phyloP scores from a whole-genome alignment of 2,329 filamentous ascomycete species.

The Colletotrichum navitas region DNA sequence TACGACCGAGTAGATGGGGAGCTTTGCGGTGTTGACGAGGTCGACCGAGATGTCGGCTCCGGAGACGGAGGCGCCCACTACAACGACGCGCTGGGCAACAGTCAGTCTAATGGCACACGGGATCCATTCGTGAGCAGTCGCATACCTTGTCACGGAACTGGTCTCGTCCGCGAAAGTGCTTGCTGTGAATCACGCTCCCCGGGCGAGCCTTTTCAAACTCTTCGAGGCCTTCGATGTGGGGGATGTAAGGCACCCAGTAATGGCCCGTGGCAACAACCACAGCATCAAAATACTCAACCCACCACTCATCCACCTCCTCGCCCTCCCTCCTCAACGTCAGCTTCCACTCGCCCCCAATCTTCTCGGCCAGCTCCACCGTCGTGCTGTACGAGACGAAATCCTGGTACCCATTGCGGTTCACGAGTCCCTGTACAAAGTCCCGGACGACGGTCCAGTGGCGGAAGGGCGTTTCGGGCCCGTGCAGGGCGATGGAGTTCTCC shows the following conservation, averaged over 20 bases:
- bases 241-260: slow-evolving; percentile 70
- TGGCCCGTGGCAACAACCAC: slow-evolving; percentile 72
- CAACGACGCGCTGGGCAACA: slow-evolving; percentile 64
- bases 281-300: slow-evolving; percentile 72
- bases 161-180: slow-evolving; percentile 63
- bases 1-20: slow-evolving; percentile 64
- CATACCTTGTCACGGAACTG: slow-evolving; percentile 60
- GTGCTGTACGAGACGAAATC: slow-evolving; percentile 68
- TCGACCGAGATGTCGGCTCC: slow-evolving; percentile 72
- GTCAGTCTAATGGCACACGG: not conserved
- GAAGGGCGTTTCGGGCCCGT: slow-evolving; percentile 72
- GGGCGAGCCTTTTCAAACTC: slow-evolving; percentile 59
- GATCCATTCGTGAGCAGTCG: not conserved
- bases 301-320: slow-evolving; percentile 66
- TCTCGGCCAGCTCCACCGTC: slow-evolving; percentile 70
- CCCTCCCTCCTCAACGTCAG: slow-evolving; percentile 61
- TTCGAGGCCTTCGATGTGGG: slow-evolving; percentile 61
- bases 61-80: slow-evolving; percentile 75
- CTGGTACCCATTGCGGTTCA: slow-evolving; percentile 66
- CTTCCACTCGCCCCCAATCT: slow-evolving; percentile 63
- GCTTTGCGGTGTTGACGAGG: slow-evolving; percentile 58
- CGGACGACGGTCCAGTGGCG: slow-evolving; percentile 70
- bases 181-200: slow-evolving; percentile 67
- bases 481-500: slow-evolving; percentile 51
- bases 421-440: slow-evolving; percentile 64